phyloP scores from a whole-genome alignment of 1,284 basidiomycete genomes.

The Papiliotrema laurentii region DNA sequence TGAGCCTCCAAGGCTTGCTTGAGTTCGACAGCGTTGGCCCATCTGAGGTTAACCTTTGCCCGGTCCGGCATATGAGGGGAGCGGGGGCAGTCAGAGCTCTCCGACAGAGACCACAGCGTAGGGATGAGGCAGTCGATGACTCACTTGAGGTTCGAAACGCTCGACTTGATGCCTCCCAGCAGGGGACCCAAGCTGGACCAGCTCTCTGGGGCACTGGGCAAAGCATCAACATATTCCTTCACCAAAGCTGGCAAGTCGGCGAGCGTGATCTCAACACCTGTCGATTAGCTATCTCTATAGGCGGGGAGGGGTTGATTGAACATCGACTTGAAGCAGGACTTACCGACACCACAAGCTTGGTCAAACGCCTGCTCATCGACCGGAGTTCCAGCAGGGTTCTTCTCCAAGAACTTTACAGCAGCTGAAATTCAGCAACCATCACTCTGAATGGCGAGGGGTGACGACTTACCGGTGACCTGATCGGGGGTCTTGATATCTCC shows the following conservation, averaged over 20 bases:
- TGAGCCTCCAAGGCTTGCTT: slow-evolving; percentile 79
- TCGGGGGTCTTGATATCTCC: slow-evolving; percentile 75
- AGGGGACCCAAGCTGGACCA: slow-evolving; percentile 71
- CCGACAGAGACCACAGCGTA: neutral
- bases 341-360: slow-evolving; percentile 80
- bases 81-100: no score
- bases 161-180: slow-evolving; percentile 65
- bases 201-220: slow-evolving; percentile 54
- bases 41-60: slow-evolving; percentile 57
- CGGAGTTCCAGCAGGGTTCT: slow-evolving; percentile 54
- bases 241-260: slow-evolving; percentile 65
- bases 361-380: slow-evolving; percentile 73
- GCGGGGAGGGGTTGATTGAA: neutral
- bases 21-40: slow-evolving; percentile 85
- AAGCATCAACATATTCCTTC: slow-evolving; percentile 57
- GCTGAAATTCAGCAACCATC: slow-evolving; percentile 50
- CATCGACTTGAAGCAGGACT: slow-evolving; percentile 36
- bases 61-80: no score
- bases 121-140: neutral
- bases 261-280: slow-evolving; percentile 74
- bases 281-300: neutral
- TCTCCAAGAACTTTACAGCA: slow-evolving; percentile 71
- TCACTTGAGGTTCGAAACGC: slow-evolving; percentile 57
- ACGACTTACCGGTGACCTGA: slow-evolving; percentile 71
- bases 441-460: neutral